Evolutionary conservation across 1,284 basidiomycete species (phyloP).

Genomic region (Bjerkandera adusta): DNA sequence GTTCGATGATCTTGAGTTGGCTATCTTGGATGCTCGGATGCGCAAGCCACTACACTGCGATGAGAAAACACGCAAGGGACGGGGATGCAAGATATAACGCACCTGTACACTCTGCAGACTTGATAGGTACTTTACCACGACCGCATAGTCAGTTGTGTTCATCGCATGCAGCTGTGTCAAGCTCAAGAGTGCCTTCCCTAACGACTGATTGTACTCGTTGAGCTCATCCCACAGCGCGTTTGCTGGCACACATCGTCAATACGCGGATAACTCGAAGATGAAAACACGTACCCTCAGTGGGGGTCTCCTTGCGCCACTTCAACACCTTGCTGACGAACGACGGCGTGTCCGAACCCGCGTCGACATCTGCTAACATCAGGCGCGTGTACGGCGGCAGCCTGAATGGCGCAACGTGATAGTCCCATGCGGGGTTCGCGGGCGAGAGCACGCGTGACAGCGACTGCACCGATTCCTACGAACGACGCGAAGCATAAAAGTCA

Average conservation of each 20-base stretch:
- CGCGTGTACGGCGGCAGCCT: constrained; percentile 78
- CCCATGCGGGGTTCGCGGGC: constrained; percentile 65
- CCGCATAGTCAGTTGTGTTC: constrained; percentile 48
- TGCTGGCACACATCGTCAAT: constrained; percentile 39
- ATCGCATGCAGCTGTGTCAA: constrained; percentile 47
- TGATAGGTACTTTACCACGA: constrained; percentile 59
- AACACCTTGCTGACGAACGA: constrained; percentile 87
- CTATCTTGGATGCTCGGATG: constrained; percentile 46
- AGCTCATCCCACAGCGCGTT: constrained; percentile 70
- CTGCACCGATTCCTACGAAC: constrained; percentile 14
- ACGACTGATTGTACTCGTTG: constrained; percentile 56
- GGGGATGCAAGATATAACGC: constrained; percentile 14
- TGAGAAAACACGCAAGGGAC: neutral
- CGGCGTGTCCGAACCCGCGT: constrained; percentile 92
- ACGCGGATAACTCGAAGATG: constrained; percentile 15
- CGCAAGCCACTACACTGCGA: constrained; percentile 48
- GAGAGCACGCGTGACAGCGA: constrained; percentile 50
- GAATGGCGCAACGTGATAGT: constrained; percentile 66
- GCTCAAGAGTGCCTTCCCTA: constrained; percentile 49
- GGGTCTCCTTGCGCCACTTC: constrained; percentile 75
- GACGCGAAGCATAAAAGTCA: neutral
- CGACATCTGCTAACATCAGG: constrained; percentile 89
- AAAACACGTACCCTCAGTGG: constrained; percentile 47
- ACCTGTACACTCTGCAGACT: constrained; percentile 59
- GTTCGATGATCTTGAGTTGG: constrained; percentile 44